phyloP scores from a whole-genome alignment of 371 early-diverging fungal species.

The Quaeritorhiza haematococci region DNA sequence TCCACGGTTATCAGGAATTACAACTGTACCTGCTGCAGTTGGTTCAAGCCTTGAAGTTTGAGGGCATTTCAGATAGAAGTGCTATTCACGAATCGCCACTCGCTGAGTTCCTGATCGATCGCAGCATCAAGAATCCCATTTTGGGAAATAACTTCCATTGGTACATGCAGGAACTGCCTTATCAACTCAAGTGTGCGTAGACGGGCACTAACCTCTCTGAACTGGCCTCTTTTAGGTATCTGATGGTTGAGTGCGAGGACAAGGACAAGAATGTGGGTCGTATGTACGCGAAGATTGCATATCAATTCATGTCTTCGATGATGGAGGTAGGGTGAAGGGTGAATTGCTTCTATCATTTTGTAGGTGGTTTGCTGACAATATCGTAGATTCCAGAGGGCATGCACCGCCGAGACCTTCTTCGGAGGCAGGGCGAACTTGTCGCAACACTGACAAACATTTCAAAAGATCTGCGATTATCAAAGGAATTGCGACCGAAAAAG shows the following conservation, averaged over 20 bases:
- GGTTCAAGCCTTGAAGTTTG: constrained; percentile 96
- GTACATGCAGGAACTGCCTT: constrained; percentile 34
- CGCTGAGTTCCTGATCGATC: constrained; percentile 80
- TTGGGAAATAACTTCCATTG: constrained; percentile 90
- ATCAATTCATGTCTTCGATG: constrained; percentile 70
- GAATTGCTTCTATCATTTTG: not conserved
- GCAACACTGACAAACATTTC: constrained; percentile 64
- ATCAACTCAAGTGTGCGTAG: not conserved
- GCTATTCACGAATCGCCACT: constrained; percentile 64
- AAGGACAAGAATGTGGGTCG: constrained; percentile 60
- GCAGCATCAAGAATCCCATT: constrained; percentile 69
- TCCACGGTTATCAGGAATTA: constrained; percentile 58
- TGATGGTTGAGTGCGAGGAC: constrained; percentile 82
- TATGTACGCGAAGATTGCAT: constrained; percentile 82
- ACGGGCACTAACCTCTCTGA: not conserved
- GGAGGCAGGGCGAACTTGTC: constrained; percentile 82
- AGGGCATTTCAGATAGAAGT: constrained; percentile 42
- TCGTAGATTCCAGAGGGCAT: constrained; percentile 56
- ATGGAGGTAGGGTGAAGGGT: constrained; percentile 40
- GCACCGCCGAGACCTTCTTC: constrained; percentile 64
- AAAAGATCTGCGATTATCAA: constrained; percentile 62
- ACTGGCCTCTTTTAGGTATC: constrained; percentile 52
- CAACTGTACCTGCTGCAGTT: constrained; percentile 87
- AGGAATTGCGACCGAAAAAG: constrained; percentile 80
- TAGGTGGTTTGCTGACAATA: not conserved